Percentiles rank a stretch among this genome's conserved stretches.
phyloP scores from a whole-genome alignment of 495 filamentous ascomycete genomes.

The Cudoniella acicularis region DNA sequence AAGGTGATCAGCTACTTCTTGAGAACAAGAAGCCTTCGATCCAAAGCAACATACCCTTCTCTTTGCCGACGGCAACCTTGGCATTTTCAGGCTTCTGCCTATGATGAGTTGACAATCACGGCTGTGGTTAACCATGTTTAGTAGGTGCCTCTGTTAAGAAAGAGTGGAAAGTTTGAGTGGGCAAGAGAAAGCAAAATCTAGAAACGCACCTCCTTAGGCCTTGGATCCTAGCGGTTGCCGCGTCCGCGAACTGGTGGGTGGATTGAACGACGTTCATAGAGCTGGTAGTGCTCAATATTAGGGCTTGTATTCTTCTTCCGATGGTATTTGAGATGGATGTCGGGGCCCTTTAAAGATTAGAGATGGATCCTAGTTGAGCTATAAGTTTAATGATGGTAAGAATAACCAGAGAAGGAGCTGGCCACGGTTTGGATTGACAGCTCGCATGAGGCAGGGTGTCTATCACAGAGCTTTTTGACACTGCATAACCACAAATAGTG shows the following conservation, averaged over 20 bases:
- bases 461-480: slow-evolving; percentile 4
- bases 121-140: slow-evolving; percentile 23
- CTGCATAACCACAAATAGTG: slow-evolving; percentile 4
- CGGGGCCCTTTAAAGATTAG: background rate
- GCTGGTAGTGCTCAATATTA: slow-evolving; percentile 3
- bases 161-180: no score
- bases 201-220: slow-evolving; percentile 18
- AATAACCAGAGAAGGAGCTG: slow-evolving; percentile 3
- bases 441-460: slow-evolving; percentile 2
- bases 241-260: slow-evolving; percentile 21
- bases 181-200: no score
- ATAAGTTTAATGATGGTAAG: background rate
- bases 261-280: slow-evolving; percentile 9
- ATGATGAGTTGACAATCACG: slow-evolving; percentile 59
- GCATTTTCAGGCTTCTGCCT: slow-evolving; percentile 64
- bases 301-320: background rate
- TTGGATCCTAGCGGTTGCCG: slow-evolving; percentile 6
- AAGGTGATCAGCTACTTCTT: slow-evolving; percentile 12
- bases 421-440: slow-evolving; percentile 1
- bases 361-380: background rate
- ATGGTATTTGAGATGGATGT: background rate
- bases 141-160: background rate
- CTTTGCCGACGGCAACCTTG: slow-evolving; percentile 68
- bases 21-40: background rate
- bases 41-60: slow-evolving; percentile 51